Conservation (phyloP, 345 rosid species). For the Excoecaria agallocha region DNA sequence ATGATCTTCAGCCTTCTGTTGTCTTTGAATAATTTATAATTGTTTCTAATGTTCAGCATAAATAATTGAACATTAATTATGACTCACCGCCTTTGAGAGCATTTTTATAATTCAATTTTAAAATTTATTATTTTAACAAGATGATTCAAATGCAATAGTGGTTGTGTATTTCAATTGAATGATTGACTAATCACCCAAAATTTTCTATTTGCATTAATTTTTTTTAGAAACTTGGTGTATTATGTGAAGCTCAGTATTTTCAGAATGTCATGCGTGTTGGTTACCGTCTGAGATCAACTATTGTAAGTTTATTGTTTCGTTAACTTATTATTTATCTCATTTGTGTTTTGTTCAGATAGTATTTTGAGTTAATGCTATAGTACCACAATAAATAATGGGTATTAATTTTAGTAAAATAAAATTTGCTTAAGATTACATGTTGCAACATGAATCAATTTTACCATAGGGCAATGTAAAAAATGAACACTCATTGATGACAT, state of each 20-base stretch:
- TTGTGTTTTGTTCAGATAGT: not conserved
- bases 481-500: not conserved
- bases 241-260: conserved; percentile 95
- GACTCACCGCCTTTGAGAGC: no score
- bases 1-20: no score
- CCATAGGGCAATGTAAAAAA: not conserved
- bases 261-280: conserved; percentile 99
- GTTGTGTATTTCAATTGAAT: not conserved
- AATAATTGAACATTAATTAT: no score
- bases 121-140: no score
- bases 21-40: no score
- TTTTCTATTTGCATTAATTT: conserved; percentile 17
- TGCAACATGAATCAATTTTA: not conserved
- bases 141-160: not conserved
- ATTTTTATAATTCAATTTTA: no score
- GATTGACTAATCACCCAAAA: no score
- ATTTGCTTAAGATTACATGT: not conserved
- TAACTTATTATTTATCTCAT: not conserved
- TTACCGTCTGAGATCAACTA: conserved; percentile 78
- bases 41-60: no score
- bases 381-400: not conserved
- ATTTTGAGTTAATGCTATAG: not conserved
- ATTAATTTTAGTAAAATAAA: not conserved
- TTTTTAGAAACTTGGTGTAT: conserved; percentile 79
- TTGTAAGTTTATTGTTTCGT: conserved; percentile 52